Percentiles rank a stretch among this genome's conserved stretches.
These are phyloP conservation scores for Coemansia sp. DNA, from an alignment of 192 early-diverging fungal genomes.

Conservation along the genomic window DNA sequence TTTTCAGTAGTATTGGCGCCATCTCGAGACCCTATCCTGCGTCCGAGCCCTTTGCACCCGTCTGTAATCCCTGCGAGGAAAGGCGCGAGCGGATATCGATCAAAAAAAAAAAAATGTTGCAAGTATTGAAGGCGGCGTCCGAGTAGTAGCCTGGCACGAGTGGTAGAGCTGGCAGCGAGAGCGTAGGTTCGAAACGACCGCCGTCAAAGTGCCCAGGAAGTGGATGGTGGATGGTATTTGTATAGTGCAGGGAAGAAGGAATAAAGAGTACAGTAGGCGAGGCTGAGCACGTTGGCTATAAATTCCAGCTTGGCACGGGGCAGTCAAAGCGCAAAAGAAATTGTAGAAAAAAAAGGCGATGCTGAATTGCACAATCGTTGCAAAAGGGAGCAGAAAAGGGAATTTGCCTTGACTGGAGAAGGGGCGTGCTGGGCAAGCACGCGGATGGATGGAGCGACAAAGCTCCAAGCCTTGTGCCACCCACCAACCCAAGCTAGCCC, in stretches of 20 bases:
- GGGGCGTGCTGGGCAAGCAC: not conserved
- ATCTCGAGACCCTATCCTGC: constrained; percentile 33
- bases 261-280: not conserved
- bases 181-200: not conserved
- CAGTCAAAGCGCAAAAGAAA: not conserved
- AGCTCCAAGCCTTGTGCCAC: not conserved
- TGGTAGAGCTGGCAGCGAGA: not conserved
- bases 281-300: not conserved
- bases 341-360: not conserved
- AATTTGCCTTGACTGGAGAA: not conserved
- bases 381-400: not conserved
- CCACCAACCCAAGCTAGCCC: not conserved
- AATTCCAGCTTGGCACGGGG: constrained; percentile 5
- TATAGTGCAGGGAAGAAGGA: not conserved
- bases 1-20: constrained; percentile 69
- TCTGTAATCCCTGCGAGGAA: not conserved
- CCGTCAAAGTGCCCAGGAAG: not conserved
- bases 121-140: not conserved
- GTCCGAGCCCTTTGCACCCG: not conserved
- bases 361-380: not conserved
- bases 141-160: not conserved
- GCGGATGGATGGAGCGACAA: not conserved
- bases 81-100: not conserved
- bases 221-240: not conserved
- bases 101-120: not conserved